Percentiles rank a stretch among this genome's conserved stretches.
Conservation (phyloP, 2,329 filamentous ascomycete genomes). For the Phyllosticta citrichinensis region DNA sequence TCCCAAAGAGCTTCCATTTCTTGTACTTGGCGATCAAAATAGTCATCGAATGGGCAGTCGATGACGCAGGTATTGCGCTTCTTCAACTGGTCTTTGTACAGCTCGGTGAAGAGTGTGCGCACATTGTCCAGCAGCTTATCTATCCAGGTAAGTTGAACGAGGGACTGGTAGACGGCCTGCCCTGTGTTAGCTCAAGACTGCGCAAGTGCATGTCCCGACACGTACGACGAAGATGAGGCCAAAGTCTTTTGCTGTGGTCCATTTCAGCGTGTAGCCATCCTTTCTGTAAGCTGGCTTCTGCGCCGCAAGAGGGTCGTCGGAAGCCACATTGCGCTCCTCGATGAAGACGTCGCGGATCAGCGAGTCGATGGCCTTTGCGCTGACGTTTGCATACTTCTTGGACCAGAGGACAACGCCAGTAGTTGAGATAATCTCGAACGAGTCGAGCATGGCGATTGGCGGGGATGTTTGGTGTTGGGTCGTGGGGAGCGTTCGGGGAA, state of each 20-base stretch:
- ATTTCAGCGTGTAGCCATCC: constrained; percentile 91
- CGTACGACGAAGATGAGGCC: constrained; percentile 89
- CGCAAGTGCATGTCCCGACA: background rate
- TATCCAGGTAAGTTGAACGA: constrained; percentile 92
- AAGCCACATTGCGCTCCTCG: constrained; percentile 68
- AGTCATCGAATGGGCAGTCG: constrained; percentile 77
- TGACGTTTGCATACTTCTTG: constrained; percentile 70
- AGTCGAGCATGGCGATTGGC: constrained; percentile 65
- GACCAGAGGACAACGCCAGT: constrained; percentile 97
- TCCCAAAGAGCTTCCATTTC: constrained; percentile 59
- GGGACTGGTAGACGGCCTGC: constrained; percentile 90
- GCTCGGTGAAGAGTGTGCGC: constrained; percentile 77
- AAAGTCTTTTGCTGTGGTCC: constrained; percentile 85
- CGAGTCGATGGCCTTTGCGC: constrained; percentile 76
- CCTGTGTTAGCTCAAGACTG: background rate
- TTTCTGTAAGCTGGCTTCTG: constrained; percentile 69
- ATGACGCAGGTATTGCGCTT: constrained; percentile 68
- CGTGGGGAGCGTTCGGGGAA: background rate
- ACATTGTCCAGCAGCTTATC: constrained; percentile 95
- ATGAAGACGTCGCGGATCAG: constrained; percentile 97
- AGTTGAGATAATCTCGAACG: constrained; percentile 92
- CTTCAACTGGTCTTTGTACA: constrained; percentile 81
- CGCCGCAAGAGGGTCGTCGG: constrained; percentile 50
- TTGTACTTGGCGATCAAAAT: constrained; percentile 86
- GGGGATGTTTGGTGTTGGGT: constrained; percentile 11